Base-by-base conservation (phyloP, 75 land plant species). In the Larix kaempferi region DNA sequence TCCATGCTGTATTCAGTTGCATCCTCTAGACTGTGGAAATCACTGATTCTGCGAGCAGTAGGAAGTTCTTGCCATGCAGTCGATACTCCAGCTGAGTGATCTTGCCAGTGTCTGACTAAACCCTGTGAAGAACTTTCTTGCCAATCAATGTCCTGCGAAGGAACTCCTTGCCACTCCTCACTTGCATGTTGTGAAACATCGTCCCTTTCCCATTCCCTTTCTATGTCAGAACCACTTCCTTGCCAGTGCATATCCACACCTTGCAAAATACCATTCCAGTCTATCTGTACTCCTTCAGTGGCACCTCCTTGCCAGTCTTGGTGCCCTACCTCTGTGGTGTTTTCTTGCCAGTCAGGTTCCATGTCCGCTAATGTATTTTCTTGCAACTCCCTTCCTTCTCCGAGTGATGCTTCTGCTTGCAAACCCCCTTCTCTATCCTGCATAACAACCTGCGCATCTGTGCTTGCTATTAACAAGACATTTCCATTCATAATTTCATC, bases 1-100 rank as follows among this genome's bases (percentile, higher is more conserved):
- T 85, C 86, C 80, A 82, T 74, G 85, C 67, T 78, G 71, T 85
- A 82, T 57, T 56, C 80, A 65, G 85, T 85, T 15, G 86, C 66
- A 26, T 85, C 86, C 56, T 72, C 86, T 41, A 83, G 22, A 33
- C 49, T 80, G 39, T 75, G 60, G 12, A 79, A 76, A 60, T 79
- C 73, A 25, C 41, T 60, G 27, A 82, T 60, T 77, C 86, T 63
- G 23, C 76, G 75, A 44, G 57, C 72, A 55, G 80, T 69, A 17
- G 67, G 57, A 49, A 82, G 71, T 27, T 62, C 80, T 67, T 78
- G 80, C 73, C 60, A 65, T 22, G 74, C 14, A 71, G 29, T 77
- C 35, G 74, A 65, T 29, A 75, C 52, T 22, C 23, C 71, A n/a
- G 52, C 72, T 71, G 73, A 39, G 49, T 41, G 52, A 69, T 41